Base-by-base conservation (phyloP, 768 basidiomycete species). In the Lepiota venenata region DNA sequence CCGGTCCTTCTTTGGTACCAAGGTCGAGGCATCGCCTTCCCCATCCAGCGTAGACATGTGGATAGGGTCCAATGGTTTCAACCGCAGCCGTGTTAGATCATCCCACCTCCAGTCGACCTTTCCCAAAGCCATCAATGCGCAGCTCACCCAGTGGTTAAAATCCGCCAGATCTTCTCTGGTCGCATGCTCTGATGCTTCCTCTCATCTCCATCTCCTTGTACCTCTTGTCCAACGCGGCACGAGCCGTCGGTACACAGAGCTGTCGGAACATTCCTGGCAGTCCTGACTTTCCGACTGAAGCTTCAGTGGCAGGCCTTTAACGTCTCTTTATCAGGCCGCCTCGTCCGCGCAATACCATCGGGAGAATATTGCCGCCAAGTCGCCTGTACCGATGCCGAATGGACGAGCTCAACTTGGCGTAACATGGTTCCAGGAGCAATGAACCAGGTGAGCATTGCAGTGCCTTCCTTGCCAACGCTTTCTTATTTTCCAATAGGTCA, bases 361-460 rank as follows among this genome's bases (percentile, higher is more conserved):
- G 45, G 45, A 14, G 21, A 27, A 15, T 46, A 46, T 46, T 46
- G 45, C 16, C 45, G 45, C 15, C 21, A 46, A n/a, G 27, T 27
- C 21, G 29, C 25, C 16, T 46, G 45, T 27, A 46, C 45, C 4
- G 45, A 46, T 46, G 45, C 45, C 14, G 25, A 46, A 29, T 46
- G 45, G 45, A 12, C 45, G 12, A 46, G 45, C 14, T 22, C 45
- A 14, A 32, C 5, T 46, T 46, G 45, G 45, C 21, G 45, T 10
- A 46, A 46, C n/a, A 27, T 9, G 10, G 27, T 46, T 4, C 45
- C 45, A 7, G 45, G n/a, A 61, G 35, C 42, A 53, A 56, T 29
- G 29, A 35, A 32, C 52, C 43, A 25, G 25, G 51, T 35, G n/a
- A 37, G 37, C 32, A 32, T 32, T 50, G 49, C 8, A 35, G 42